Evolutionary conservation across 306 rosid species (phyloP).

Genomic region (Lathyrus tuberosus): DNA sequence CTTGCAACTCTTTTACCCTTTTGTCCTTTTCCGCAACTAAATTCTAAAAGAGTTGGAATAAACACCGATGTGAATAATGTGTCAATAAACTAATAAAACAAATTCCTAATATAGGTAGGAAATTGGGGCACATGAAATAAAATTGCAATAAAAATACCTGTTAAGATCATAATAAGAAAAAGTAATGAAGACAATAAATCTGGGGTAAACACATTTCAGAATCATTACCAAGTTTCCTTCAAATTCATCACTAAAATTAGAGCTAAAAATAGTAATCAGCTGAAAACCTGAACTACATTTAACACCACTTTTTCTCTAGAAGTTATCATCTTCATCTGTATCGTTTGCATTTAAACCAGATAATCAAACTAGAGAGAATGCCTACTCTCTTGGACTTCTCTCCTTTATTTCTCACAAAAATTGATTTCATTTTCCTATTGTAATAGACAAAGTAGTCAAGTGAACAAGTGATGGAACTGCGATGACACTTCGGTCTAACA

Average conservation of each 20-base stretch:
- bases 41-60: conserved; percentile 48
- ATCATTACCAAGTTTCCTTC: conserved; percentile 8
- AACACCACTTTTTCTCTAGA: conserved; percentile 11
- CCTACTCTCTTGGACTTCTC: background rate
- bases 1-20: conserved; percentile 84
- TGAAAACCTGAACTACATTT: conserved; percentile 21
- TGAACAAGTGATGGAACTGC: conserved; percentile 21
- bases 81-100: conserved; percentile 19
- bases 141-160: conserved; percentile 1
- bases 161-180: background rate
- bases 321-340: background rate
- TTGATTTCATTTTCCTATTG: conserved; percentile 17
- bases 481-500: background rate
- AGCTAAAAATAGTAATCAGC: conserved; percentile 5
- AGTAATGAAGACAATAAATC: background rate
- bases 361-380: conserved; percentile 21
- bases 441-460: conserved; percentile 6
- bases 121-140: background rate
- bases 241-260: conserved; percentile 17
- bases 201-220: conserved; percentile 17
- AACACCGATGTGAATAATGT: conserved; percentile 13
- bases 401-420: background rate
- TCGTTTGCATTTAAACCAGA: background rate
- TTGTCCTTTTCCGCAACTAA: conserved; percentile 92
- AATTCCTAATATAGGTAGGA: background rate